Evolutionary conservation across 176 grass and related monocot genomes (phyloP), one percentile per base, ranked within the genome.

Genomic region (Ensete glaucum): DNA sequence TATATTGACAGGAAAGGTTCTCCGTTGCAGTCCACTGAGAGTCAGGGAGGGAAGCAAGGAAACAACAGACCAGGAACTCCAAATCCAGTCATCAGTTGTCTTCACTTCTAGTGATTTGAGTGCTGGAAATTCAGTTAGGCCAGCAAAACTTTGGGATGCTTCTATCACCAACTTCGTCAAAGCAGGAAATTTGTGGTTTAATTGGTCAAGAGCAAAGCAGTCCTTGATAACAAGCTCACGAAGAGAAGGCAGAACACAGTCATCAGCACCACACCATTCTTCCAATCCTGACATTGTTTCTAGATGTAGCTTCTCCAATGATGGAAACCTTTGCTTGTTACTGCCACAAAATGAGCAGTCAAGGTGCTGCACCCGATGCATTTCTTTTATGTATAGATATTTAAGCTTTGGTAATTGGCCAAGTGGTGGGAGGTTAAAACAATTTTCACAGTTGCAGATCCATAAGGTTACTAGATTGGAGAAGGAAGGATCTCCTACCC

Each of bases 191-290:
- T 62, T 70, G 59, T 89, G 87, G 1, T 26, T 70, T 0, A 89
- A 20, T 69, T 71, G 77, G 53, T 69, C 27, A 10, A 89, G 57
- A 23, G 51, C 71, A 26, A 17, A 3, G 12, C 87, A 91, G 8
- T 91, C 59, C 63, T 91, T 75, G 12, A 81, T 5, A 56, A 79
- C 25, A 72, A 88, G 85, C 66, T 83, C 85, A 70, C 2, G 15
- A 64, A 91, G 82, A 62, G 3, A 16, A 27, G 60, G 53, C n/a
- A 85, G 0, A 23, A 2, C 17, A 19, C 77, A 85, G 1, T 0
- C 70, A 2, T 73, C 52, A 50, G 49, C 29, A 3, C 67, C 67
- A 13, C 8, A 69, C 89, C 88, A 87, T 19, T 0, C 53, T 54
- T 73, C 2, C 43, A 91, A 3, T 0, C 1, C 80, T 15, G 0